Base-by-base conservation (phyloP, 1,139 yeast species). In the Geotrichum reessii region DNA sequence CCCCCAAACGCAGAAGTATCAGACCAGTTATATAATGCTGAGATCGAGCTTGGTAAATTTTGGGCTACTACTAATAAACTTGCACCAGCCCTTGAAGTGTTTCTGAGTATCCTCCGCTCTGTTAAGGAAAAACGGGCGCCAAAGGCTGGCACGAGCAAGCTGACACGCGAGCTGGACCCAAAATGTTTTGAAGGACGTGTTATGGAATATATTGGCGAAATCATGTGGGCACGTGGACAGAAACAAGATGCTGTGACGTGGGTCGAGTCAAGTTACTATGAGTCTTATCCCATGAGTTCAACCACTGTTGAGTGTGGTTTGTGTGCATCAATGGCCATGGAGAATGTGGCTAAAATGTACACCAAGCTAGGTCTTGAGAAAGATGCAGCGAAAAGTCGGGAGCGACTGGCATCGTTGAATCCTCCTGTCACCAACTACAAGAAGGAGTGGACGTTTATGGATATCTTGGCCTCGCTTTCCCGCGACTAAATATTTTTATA, bases 131-230 rank as follows among this genome's bases (percentile, higher is more conserved):
- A 61, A 2, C 53, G 59, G n/a, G 57, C 57, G n/a, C 61, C 63
- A 12, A 58, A 57, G 22, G 62, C 61, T 31, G 64, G 63, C 21
- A 44, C 51, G 22, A 57, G 47, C 19, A 47, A 40, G n/a, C n/a
- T 24, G 31, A 21, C 25, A 14, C 28, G 42, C 24, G 52, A 31
- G 12, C 54, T 44, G 24, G 50, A 60, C 12, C 27, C 55, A 11
- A 58, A 58, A 50, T 67, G 69, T 44, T 67, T 65, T 47, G 72
- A 74, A 14, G 77, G 81, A 2, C 63, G 78, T 24, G 67, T 81
- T 54, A 81, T 82, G 70, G 79, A 84, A 17, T 86, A 85, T 68
- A 74, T 86, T 21, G 78, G 87, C 59, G 92, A 86, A 69, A 73
- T 86, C 6, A 70, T 86, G 63, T 86, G 90, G 87, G 80, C 79